Conservation (phyloP, 2,329 filamentous ascomycete species). For the Fonsecaea monophora region DNA sequence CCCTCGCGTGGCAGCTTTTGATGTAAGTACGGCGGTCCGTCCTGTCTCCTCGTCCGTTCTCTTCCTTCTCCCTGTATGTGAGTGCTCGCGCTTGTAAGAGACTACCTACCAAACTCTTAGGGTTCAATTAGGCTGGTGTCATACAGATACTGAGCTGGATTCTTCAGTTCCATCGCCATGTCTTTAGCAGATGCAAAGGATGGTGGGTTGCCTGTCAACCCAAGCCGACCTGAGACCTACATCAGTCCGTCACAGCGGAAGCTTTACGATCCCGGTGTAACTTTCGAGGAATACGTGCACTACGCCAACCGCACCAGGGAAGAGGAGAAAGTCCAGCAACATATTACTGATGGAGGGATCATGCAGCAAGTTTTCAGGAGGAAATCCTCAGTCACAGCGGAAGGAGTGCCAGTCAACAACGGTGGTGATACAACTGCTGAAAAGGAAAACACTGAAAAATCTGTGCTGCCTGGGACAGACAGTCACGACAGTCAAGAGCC, state of each 20-base stretch:
- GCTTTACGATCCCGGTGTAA: constrained; percentile 42
- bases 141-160: background rate
- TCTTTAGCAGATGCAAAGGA: constrained; percentile 16
- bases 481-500: background rate
- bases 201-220: constrained; percentile 16
- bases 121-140: background rate
- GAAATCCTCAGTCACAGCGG: background rate
- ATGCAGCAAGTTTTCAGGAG: constrained; percentile 27
- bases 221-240: constrained; percentile 8
- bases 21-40: background rate
- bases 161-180: constrained; percentile 10
- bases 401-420: constrained; percentile 9
- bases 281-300: constrained; percentile 51
- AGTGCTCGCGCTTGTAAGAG: background rate
- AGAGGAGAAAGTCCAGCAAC: constrained; percentile 41
- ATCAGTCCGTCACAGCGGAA: constrained; percentile 30
- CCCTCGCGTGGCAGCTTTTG: constrained; percentile 6
- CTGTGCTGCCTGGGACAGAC: background rate
- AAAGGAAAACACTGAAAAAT: constrained; percentile 7
- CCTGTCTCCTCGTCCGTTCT: background rate
- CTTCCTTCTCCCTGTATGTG: background rate
- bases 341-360: constrained; percentile 15
- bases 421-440: constrained; percentile 2
- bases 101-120: background rate
- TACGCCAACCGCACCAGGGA: constrained; percentile 48